A percentile compares a stretch with the other conserved stretches of the same genome.
These are phyloP conservation scores for Pichia rugopelliculosa DNA, from an alignment of 805 yeast genomes.

Conservation along the genomic window DNA sequence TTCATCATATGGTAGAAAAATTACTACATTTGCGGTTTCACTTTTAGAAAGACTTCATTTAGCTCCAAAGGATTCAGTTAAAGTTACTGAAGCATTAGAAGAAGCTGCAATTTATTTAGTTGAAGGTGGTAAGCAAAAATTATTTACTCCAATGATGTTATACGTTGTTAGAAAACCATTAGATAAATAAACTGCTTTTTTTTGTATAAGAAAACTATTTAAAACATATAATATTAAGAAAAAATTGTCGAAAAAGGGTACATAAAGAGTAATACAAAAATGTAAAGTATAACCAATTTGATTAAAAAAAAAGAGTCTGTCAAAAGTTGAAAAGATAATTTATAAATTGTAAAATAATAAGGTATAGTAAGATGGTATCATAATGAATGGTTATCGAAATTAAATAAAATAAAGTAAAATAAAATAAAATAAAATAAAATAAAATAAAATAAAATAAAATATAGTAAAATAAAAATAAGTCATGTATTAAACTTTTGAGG, in stretches of 20 bases:
- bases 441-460: not conserved
- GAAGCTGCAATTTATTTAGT: slow-evolving; percentile 95
- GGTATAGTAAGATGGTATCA: not conserved
- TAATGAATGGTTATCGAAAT: no score
- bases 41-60: slow-evolving; percentile 76
- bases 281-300: not conserved
- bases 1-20: slow-evolving; percentile 72
- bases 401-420: not conserved
- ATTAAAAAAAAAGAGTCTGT: no score
- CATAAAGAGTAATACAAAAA: not conserved
- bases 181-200: slow-evolving; percentile 11
- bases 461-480: no score
- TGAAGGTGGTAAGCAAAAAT: slow-evolving; percentile 80
- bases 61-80: slow-evolving; percentile 87
- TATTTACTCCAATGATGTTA: slow-evolving; percentile 98
- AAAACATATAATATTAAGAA: no score
- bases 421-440: not conserved
- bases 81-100: slow-evolving; percentile 89
- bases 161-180: slow-evolving; percentile 81
- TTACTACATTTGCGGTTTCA: slow-evolving; percentile 76
- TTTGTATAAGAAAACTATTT: not conserved
- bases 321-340: not conserved
- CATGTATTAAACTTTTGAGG: slow-evolving; percentile 57
- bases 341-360: not conserved
- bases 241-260: no score